phyloP scores from a whole-genome alignment of 78 protist genomes.

The Dictyostelium brefeldianum region DNA sequence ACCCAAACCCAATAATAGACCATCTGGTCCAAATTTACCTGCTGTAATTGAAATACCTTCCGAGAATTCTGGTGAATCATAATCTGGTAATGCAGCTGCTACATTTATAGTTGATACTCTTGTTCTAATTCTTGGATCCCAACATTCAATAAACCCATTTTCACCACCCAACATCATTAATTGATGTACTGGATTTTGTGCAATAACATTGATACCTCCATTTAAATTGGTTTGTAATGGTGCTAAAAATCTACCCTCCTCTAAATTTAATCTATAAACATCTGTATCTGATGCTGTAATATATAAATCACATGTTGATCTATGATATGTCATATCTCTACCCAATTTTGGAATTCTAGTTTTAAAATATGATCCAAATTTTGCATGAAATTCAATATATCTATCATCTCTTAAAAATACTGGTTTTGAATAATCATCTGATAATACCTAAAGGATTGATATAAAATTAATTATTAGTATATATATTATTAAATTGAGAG shows the following conservation, averaged over 20 bases:
- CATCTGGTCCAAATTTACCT: constrained; percentile 79
- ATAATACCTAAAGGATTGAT: too few relatives aligned
- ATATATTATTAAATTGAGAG: too few relatives aligned
- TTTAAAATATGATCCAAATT: constrained; percentile 89
- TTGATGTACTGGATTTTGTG: constrained; percentile 68
- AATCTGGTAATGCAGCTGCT: constrained; percentile 37
- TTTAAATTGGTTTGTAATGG: constrained; percentile 75
- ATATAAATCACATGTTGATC: constrained; percentile 85
- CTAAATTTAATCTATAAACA: constrained; percentile 90
- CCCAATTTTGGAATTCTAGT: constrained; percentile 93
- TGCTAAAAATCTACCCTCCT: constrained; percentile 92
- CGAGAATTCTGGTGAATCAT: neutral
- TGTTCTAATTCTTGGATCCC: constrained; percentile 87
- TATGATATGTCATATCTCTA: constrained; percentile 94
- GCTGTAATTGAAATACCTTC: constrained; percentile 60
- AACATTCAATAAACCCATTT: constrained; percentile 83
- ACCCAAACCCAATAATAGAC: constrained; percentile 93
- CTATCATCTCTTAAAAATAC: constrained; percentile 92
- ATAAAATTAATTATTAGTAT: too few relatives aligned
- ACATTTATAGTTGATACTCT: constrained; percentile 27
- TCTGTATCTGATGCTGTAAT: constrained; percentile 74
- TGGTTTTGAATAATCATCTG: constrained; percentile 95
- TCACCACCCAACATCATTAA: constrained; percentile 85
- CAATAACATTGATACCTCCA: constrained; percentile 77
- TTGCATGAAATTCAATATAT: constrained; percentile 95